Evolutionary conservation across 768 basidiomycete species (phyloP), one percentile per base, ranked within the genome.

Genomic region (Pulveroboletus sp.): DNA sequence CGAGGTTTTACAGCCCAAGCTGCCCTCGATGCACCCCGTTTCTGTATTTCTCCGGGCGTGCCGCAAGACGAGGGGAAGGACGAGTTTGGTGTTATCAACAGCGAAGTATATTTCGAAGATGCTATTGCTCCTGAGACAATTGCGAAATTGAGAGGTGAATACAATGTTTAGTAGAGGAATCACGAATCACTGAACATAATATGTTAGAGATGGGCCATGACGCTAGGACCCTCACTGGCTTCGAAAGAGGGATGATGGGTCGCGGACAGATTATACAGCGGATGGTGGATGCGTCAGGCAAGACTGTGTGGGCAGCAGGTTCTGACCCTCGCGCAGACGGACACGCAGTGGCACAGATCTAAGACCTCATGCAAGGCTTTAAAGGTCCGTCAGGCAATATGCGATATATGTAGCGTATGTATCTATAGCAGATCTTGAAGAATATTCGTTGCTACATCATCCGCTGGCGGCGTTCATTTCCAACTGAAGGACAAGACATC

Each of bases 301-400:
- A 70, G 64, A 71, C 77, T n/a, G 86, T 94, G 5, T 98, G 96
- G 96, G 93, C 89, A 1, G 95, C 90, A 20, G 95, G 94, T 6
- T 92, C 88, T 5, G 96, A 99, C 67, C 81, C 80, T 49, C 80
- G 93, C 30, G 88, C 79, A 16, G 93, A 95, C 66, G 93, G 93
- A 13, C 87, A 91, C 61, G 94, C 92, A 30, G 81, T 79, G 17
- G 81, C 85, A 16, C 91, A 96, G 63, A 91, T 94, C 45, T 93
- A 67, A 71, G 47, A 12, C 9, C 23, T 22, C 35, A 42, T 42
- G 2, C 19, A 10, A 36, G 29, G n/a, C n/a, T n/a, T n/a, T 24
- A 24, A 17, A 34, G 22, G 34, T 44, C 32, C 5, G 45, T 20
- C 32, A 19, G 45, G 31, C 34, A 43, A 48, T 48, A 36, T 49